Evolutionary conservation across 257 asterid species (phyloP), one percentile per base, ranked within the genome.

Genomic region (Henckelia pumila): DNA sequence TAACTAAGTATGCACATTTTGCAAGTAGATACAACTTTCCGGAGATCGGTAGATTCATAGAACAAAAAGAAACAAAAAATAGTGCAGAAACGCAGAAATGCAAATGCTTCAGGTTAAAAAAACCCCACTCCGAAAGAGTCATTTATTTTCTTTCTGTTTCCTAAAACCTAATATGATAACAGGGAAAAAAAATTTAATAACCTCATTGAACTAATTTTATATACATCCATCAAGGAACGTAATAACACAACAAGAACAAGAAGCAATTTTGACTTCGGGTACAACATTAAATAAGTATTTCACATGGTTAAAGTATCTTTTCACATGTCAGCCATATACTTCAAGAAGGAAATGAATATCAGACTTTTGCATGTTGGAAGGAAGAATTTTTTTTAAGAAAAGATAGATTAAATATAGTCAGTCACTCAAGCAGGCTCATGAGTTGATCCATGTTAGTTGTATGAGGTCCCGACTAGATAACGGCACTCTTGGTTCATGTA

Each of bases 41-140:
- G 44, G 20, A 16, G 60, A 66, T 53, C 65, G 56, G 13, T 37
- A 61, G 40, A 56, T 59, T 30, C 23, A n/a, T 35, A 50, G 7
- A 66, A 40, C 17, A 53, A 66, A 10, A 7, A 49, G n/a, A 44
- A 56, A 65, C 69, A 56, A 37, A 66, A 56, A 40, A 35, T 8
- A 60, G 29, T 16, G 59, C 60, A 30, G 21, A 70, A 59, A 62
- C 16, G 55, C 14, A 20, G 17, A 32, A 35, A 17, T 20, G 7
- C 23, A 61, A 59, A 59, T 16, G 62, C n/a, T n/a, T n/a, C n/a
- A 40, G 29, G 59, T 25, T 64, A 40, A 29, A 33, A 3, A 29
- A 57, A 64, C 49, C 59, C 49, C 5, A 0, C 6, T 40, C 50
- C n/a, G 0, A 11, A 13, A 40, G n/a, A 40, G 5, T 1, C 53